Evolutionary conservation across 106 monocot species (phyloP).

Genomic region (Apostasia shenzhenica): DNA sequence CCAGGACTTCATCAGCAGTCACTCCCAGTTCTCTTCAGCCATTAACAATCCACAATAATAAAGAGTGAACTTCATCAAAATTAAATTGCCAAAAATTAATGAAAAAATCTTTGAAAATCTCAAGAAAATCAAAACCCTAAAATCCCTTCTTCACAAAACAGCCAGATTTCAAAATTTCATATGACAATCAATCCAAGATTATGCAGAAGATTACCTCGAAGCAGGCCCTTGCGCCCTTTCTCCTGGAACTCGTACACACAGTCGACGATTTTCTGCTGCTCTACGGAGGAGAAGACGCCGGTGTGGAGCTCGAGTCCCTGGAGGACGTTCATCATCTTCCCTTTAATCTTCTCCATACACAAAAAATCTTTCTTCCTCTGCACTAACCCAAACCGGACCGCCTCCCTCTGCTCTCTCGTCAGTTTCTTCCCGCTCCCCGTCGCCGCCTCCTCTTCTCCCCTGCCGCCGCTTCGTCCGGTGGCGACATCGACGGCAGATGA

Average conservation of each 20-base stretch:
- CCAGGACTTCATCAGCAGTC: too few relatives aligned
- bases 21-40: too few relatives aligned
- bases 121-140: too few relatives aligned
- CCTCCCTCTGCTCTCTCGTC: conserved; percentile 13
- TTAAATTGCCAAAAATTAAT: too few relatives aligned
- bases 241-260: conserved; percentile 41
- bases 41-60: too few relatives aligned
- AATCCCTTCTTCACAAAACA: too few relatives aligned
- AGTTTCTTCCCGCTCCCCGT: not conserved
- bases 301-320: conserved; percentile 58
- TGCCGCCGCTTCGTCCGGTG: too few relatives aligned
- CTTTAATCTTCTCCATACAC: conserved; percentile 33
- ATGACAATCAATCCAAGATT: too few relatives aligned
- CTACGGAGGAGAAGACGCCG: conserved; percentile 29
- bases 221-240: conserved; percentile 21
- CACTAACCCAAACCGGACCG: conserved; percentile 14
- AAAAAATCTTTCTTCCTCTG: conserved; percentile 48
- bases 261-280: conserved; percentile 47
- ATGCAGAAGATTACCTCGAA: conserved; percentile 28
- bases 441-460: not conserved
- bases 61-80: too few relatives aligned
- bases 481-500: too few relatives aligned
- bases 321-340: conserved; percentile 37
- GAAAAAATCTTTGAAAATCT: too few relatives aligned
- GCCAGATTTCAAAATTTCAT: too few relatives aligned